Conservation (phyloP, 73 alveolate species). For the Tetrahymena malaccensis region DNA sequence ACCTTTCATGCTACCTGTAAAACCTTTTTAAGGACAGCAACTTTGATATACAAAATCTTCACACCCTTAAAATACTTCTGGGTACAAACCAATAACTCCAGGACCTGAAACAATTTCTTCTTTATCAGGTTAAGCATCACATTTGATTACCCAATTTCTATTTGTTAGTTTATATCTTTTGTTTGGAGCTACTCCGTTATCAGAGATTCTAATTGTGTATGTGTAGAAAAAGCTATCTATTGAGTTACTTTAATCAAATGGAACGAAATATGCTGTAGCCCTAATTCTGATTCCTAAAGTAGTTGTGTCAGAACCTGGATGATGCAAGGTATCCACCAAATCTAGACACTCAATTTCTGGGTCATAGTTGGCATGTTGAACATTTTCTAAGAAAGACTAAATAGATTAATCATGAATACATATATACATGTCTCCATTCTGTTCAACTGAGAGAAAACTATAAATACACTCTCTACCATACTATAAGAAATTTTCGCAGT, state of each 20-base stretch:
- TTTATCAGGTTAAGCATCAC: background rate
- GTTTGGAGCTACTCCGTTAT: background rate
- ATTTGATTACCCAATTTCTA: background rate
- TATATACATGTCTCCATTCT: background rate
- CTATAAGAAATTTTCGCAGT: background rate
- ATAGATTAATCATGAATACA: background rate
- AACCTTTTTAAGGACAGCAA: background rate
- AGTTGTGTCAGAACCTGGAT: background rate
- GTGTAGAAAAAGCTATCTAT: background rate
- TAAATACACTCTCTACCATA: background rate
- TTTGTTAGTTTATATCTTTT: background rate
- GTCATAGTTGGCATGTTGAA: background rate
- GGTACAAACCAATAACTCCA: background rate
- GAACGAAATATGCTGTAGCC: background rate
- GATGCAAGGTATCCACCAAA: background rate
- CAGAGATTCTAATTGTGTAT: background rate
- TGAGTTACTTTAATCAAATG: background rate
- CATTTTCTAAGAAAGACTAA: background rate
- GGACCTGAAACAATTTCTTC: background rate
- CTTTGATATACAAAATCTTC: background rate
- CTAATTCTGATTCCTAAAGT: background rate
- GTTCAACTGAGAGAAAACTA: background rate
- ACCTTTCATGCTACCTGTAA: background rate
- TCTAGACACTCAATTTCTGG: background rate
- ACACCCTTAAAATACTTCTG: background rate